Conservation (phyloP, 345 rosid genomes). For the Syzygium jambos region DNA sequence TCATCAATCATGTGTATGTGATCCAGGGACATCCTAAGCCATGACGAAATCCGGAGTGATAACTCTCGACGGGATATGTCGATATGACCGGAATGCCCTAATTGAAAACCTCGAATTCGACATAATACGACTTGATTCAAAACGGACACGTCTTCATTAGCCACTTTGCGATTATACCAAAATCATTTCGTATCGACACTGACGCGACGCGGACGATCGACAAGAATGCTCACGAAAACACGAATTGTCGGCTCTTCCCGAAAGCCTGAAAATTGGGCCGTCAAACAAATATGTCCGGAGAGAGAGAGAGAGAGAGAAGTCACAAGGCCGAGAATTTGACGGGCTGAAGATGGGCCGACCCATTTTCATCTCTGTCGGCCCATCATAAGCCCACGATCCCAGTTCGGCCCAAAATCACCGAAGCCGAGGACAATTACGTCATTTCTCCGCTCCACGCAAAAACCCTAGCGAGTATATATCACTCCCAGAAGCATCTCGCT, state of each 20-base stretch:
- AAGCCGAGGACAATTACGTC: background rate
- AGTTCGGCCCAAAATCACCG: background rate
- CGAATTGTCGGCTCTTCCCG: background rate
- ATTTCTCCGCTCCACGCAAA: background rate
- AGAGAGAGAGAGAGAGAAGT: background rate
- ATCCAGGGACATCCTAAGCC: too few relatives aligned
- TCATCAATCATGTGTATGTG: too few relatives aligned
- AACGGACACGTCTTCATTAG: background rate
- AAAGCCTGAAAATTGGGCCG: background rate
- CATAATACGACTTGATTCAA: background rate
- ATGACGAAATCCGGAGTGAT: background rate
- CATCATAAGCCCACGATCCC: background rate
- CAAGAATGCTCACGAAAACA: background rate
- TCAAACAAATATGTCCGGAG: background rate
- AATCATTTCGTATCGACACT: background rate
- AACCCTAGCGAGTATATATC: background rate
- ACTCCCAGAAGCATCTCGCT: accelerated
- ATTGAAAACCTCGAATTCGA: background rate
- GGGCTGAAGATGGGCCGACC: background rate
- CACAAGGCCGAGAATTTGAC: background rate
- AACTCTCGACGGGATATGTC: background rate
- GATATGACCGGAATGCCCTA: accelerated
- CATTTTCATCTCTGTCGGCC: background rate
- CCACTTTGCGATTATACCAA: background rate
- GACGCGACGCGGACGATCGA: too few relatives aligned